phyloP scores from a whole-genome alignment of 371 early-diverging fungal genomes.

The Catenaria anguillulae region DNA sequence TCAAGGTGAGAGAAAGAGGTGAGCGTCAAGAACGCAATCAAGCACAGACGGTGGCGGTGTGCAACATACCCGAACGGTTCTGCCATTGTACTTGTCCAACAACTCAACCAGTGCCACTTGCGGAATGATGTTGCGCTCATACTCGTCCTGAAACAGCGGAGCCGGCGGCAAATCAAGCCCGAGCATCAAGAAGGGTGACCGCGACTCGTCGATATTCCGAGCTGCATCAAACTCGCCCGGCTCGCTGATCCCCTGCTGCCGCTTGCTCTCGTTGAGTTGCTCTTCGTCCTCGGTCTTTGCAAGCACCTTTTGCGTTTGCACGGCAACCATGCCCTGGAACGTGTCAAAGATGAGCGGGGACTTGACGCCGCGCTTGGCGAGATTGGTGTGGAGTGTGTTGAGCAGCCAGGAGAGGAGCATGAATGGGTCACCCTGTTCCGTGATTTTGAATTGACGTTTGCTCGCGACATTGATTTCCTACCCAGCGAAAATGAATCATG shows the following conservation, averaged over 20 bases:
- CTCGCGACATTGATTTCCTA: conserved; percentile 79
- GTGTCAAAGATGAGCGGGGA: conserved; percentile 47
- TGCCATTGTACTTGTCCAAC: conserved; percentile 74
- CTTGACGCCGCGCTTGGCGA: conserved; percentile 53
- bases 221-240: conserved; percentile 25
- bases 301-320: conserved; percentile 41
- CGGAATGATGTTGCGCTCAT: conserved; percentile 79
- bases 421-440: conserved; percentile 71
- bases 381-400: conserved; percentile 69
- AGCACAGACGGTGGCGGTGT: neutral
- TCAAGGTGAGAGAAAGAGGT: neutral
- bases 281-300: conserved; percentile 21
- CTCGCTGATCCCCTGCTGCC: conserved; percentile 8
- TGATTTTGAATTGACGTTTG: conserved; percentile 59
- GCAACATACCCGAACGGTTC: conserved; percentile 38
- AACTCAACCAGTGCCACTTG: conserved; percentile 67
- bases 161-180: conserved; percentile 83
- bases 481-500: neutral
- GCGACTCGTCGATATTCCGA: conserved; percentile 15
- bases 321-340: conserved; percentile 70
- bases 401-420: conserved; percentile 89
- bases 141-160: conserved; percentile 81
- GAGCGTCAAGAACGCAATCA: no score
- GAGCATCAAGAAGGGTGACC: conserved; percentile 65
- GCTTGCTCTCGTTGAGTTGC: conserved; percentile 13